Conservation (phyloP, 2,329 filamentous ascomycete genomes). For the Cladosporium cucumerinum region DNA sequence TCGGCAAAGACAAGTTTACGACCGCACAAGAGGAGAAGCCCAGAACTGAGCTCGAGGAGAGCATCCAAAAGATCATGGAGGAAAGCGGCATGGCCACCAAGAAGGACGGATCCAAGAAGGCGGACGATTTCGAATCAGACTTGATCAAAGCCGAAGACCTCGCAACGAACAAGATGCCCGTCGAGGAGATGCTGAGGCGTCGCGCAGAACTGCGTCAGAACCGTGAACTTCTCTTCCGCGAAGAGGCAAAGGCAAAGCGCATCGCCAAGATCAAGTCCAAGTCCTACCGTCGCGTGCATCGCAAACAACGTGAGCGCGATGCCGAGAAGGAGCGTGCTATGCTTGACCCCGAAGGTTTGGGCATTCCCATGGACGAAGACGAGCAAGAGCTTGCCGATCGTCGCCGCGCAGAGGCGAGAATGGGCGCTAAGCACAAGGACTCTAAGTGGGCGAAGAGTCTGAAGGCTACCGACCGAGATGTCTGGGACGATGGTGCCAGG, state of each 20-base stretch:
- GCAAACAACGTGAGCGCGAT: conserved; percentile 66
- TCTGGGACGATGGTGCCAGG: conserved; percentile 86
- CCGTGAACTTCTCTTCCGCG: conserved; percentile 80
- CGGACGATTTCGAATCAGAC: conserved; percentile 52
- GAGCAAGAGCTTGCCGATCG: conserved; percentile 67
- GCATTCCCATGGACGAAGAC: conserved; percentile 60
- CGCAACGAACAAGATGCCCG: conserved; percentile 67
- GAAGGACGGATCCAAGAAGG: conserved; percentile 51
- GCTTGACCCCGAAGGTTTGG: conserved; percentile 55
- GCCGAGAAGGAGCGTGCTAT: conserved; percentile 54
- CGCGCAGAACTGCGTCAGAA: conserved; percentile 72
- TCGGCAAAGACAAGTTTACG: conserved; percentile 63
- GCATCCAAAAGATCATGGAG: conserved; percentile 83
- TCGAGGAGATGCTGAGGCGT: conserved; percentile 69
- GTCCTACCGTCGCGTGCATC: conserved; percentile 85
- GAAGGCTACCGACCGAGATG: conserved; percentile 72
- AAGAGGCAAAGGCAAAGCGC: conserved; percentile 82
- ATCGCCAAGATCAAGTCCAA: conserved; percentile 99
- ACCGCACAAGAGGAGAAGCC: conserved; percentile 57
- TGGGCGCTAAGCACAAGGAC: conserved; percentile 79
- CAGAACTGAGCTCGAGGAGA: conserved; percentile 76
- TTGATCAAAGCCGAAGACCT: conserved; percentile 67
- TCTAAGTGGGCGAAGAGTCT: conserved; percentile 90
- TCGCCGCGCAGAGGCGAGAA: conserved; percentile 74
- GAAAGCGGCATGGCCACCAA: conserved; percentile 70